Evolutionary conservation across 495 filamentous ascomycete species (phyloP).

Genomic region (Acidiella bohemica): DNA sequence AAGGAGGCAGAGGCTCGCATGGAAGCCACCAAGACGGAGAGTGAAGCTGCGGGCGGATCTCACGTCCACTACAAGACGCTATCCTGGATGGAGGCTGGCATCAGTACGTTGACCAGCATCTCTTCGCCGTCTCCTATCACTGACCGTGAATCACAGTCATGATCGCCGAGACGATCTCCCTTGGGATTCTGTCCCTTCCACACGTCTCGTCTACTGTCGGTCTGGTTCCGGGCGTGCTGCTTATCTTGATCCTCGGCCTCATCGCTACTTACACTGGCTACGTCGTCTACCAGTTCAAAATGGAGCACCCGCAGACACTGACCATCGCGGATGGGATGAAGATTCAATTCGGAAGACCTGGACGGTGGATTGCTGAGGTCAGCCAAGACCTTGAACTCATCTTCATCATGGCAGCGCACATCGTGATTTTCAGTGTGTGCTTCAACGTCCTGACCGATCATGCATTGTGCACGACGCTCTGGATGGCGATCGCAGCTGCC

Average conservation of each 20-base stretch:
- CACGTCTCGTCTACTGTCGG: constrained; percentile 22
- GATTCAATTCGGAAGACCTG: constrained; percentile 48
- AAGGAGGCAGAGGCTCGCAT: too few relatives aligned
- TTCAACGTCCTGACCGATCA: constrained; percentile 53
- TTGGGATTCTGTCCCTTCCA: constrained; percentile 27
- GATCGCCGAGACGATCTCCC: constrained; percentile 28
- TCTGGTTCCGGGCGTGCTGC: constrained; percentile 35
- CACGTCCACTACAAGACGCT: too few relatives aligned
- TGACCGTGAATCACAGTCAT: too few relatives aligned
- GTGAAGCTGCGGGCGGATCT: too few relatives aligned
- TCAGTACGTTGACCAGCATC: too few relatives aligned
- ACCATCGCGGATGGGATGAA: constrained; percentile 60
- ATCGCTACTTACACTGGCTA: constrained; percentile 65
- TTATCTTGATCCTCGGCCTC: constrained; percentile 47
- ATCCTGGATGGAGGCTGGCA: too few relatives aligned
- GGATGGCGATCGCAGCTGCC: constrained; percentile 47
- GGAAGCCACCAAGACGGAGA: too few relatives aligned
- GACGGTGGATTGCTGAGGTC: constrained; percentile 48
- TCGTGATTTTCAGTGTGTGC: constrained; percentile 59
- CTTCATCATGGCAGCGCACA: constrained; percentile 65
- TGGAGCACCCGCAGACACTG: constrained; percentile 52
- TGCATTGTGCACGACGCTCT: constrained; percentile 53
- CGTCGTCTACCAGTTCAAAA: constrained; percentile 65
- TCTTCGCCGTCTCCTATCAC: too few relatives aligned
- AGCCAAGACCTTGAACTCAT: constrained; percentile 52